Evolutionary conservation across 345 rosid genomes (phyloP).

Genomic region (Lagerstroemia speciosa): DNA sequence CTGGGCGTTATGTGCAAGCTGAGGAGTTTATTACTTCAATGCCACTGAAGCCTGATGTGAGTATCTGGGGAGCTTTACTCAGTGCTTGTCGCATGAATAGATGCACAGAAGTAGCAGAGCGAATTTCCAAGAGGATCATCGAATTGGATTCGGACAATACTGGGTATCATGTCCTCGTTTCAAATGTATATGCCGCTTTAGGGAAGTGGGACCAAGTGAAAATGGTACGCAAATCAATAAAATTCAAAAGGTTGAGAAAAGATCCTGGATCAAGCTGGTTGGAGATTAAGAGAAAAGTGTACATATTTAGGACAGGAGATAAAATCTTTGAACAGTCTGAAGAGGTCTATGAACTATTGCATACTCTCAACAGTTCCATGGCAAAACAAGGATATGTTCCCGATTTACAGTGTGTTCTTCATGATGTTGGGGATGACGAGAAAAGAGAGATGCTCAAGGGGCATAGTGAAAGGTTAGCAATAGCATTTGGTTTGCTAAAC

Average conservation of each 20-base stretch:
- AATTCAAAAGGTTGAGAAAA: conserved; percentile 40
- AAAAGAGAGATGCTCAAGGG: conserved; percentile 50
- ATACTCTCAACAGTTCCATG: conserved; percentile 32
- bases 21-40: conserved; percentile 34
- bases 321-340: conserved; percentile 33
- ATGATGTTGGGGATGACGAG: conserved; percentile 50
- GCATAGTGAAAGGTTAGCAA: conserved; percentile 70
- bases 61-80: conserved; percentile 61
- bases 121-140: conserved; percentile 38
- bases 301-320: conserved; percentile 44
- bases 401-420: conserved; percentile 42
- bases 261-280: conserved; percentile 70
- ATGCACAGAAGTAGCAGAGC: conserved; percentile 47
- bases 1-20: conserved; percentile 47
- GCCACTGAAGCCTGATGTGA: conserved; percentile 49
- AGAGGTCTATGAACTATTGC: conserved; percentile 36
- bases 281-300: conserved; percentile 45
- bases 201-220: conserved; percentile 59
- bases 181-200: conserved; percentile 55
- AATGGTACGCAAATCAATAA: conserved; percentile 45
- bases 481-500: conserved; percentile 51
- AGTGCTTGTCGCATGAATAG: conserved; percentile 49
- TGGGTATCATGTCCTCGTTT: conserved; percentile 51
- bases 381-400: conserved; percentile 54
- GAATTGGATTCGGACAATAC: conserved; percentile 44